Evolutionary conservation across 1,284 basidiomycete genomes (phyloP).

Genomic region (Microbotryomycetes sp.): DNA sequence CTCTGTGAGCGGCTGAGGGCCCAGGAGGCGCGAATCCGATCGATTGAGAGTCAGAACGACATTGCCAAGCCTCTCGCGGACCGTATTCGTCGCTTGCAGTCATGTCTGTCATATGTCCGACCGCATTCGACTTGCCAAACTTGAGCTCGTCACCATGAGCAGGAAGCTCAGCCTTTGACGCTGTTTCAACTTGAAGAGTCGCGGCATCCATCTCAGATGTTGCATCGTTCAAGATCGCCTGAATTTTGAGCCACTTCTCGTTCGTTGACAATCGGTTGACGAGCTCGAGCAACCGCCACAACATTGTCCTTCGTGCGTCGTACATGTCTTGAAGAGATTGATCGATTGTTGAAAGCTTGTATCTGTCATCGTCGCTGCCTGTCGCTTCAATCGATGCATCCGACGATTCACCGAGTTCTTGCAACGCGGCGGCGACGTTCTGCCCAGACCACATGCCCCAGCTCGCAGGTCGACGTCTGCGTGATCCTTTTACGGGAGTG

Average conservation of each 20-base stretch:
- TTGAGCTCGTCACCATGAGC: background rate
- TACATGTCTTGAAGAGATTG: conserved; percentile 7
- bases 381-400: background rate
- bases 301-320: conserved; percentile 2
- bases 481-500: background rate
- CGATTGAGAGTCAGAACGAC: background rate
- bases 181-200: background rate
- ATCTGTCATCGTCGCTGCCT: background rate
- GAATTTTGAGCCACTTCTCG: background rate
- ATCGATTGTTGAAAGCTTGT: conserved; percentile 8
- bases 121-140: background rate
- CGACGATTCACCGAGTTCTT: background rate
- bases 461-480: conserved; percentile 9
- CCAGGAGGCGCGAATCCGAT: background rate
- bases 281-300: conserved; percentile 17
- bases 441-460: conserved; percentile 11
- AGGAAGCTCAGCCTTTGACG: background rate
- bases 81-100: background rate
- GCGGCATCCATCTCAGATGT: background rate
- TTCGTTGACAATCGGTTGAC: background rate
- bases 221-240: background rate
- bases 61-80: background rate
- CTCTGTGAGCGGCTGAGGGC: background rate
- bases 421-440: background rate
- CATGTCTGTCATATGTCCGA: background rate